These are phyloP conservation scores for Blastobotrys ciferrii DNA, from an alignment of 1,139 yeast species.

Conservation along the genomic window DNA sequence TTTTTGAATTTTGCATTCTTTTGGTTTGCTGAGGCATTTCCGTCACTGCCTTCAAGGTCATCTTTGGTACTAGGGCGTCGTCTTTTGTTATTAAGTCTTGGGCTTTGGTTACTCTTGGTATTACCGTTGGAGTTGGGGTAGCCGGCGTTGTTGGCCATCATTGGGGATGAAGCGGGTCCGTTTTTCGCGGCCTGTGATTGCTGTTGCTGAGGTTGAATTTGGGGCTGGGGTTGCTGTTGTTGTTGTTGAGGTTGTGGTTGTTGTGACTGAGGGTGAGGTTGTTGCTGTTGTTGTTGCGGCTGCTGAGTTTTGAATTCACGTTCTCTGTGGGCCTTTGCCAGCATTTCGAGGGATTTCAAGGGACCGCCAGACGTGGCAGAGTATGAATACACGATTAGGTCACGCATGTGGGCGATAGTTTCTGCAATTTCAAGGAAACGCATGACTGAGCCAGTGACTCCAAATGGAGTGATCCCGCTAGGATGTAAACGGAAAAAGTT, in stretches of 20 bases:
- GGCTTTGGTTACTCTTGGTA: slow-evolving; percentile 1
- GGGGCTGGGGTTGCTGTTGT: slow-evolving; percentile 10
- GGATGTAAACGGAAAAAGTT: slow-evolving; percentile 23
- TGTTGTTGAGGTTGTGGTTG: slow-evolving; percentile 9
- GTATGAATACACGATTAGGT: slow-evolving; percentile 57
- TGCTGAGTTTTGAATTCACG: slow-evolving; percentile 17
- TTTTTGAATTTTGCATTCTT: slow-evolving; percentile 7
- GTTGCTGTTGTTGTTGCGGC: slow-evolving; percentile 16
- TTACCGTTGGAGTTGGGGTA: slow-evolving; percentile 1
- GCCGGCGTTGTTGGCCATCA: neutral
- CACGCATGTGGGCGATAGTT: slow-evolving; percentile 66
- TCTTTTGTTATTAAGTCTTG: slow-evolving; percentile 3
- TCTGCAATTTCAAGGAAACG: slow-evolving; percentile 72
- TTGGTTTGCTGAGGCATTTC: neutral
- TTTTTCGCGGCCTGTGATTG: neutral
- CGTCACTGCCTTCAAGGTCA: slow-evolving; percentile 6
- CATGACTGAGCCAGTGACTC: slow-evolving; percentile 64
- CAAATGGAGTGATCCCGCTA: slow-evolving; percentile 46
- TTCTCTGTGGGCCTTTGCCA: slow-evolving; percentile 35
- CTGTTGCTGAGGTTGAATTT: slow-evolving; percentile 6
- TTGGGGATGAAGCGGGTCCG: slow-evolving; percentile 1
- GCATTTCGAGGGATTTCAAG: slow-evolving; percentile 53
- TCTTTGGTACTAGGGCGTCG: slow-evolving; percentile 6
- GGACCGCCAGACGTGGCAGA: slow-evolving; percentile 51
- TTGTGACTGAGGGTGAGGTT: slow-evolving; percentile 11